phyloP scores from a whole-genome alignment of 1,139 yeast genomes.

The Tardiomyces blankii region DNA sequence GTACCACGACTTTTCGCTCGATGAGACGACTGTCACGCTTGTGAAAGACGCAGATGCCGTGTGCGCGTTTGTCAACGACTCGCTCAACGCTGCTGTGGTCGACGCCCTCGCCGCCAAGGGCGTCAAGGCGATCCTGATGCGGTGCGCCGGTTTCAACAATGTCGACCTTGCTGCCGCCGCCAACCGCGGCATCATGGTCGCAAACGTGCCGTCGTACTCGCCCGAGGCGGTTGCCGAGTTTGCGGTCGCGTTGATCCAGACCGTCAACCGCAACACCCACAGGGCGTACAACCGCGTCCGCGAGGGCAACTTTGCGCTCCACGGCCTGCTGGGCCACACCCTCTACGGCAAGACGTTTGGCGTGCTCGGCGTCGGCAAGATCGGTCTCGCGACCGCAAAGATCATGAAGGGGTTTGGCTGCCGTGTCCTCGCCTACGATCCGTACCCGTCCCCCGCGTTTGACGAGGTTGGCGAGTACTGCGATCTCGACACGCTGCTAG shows the following conservation, averaged over 20 bases:
- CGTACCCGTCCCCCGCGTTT: constrained; percentile 23
- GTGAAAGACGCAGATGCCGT: constrained; percentile 14
- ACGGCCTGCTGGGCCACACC: constrained; percentile 29
- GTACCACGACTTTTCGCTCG: constrained; percentile 3
- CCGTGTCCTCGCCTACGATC: constrained; percentile 36
- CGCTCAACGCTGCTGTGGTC: constrained; percentile 7
- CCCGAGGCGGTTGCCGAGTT: constrained; percentile 72
- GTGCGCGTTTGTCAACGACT: constrained; percentile 17
- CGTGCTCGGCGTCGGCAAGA: constrained; percentile 62
- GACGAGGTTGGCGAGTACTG: constrained; percentile 37
- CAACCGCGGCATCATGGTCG: constrained; percentile 43
- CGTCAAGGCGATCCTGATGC: constrained; percentile 11
- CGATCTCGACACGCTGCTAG: constrained; percentile 41
- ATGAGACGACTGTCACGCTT: constrained; percentile 12
- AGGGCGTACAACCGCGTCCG: constrained; percentile 16
- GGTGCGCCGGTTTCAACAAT: constrained; percentile 79
- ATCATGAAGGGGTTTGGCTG: constrained; percentile 53
- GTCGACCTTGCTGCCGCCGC: constrained; percentile 41
- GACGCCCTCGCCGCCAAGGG: constrained; percentile 10
- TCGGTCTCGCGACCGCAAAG: constrained; percentile 54
- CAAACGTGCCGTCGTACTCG: constrained; percentile 62
- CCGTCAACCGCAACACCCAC: constrained; percentile 39
- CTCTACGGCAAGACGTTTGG: constrained; percentile 46
- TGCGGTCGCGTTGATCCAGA: constrained; percentile 48
- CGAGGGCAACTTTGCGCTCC: constrained; percentile 16